Conservation (phyloP, 1,284 basidiomycete species). For the Rhizopogon parksii region DNA sequence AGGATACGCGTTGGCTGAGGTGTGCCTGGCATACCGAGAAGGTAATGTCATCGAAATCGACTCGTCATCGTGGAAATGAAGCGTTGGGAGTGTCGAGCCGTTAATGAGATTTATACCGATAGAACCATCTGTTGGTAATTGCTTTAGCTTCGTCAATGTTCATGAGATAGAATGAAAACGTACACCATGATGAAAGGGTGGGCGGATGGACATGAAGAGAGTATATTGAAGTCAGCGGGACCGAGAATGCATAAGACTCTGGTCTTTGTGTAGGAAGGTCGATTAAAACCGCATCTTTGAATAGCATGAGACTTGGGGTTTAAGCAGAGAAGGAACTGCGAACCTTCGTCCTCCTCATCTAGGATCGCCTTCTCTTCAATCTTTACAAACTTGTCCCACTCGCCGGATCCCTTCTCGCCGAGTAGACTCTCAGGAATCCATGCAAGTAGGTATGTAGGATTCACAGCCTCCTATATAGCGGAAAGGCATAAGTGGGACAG, state of each 20-base stretch:
- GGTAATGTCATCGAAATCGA: constrained; percentile 68
- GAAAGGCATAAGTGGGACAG: constrained; percentile 11
- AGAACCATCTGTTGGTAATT: constrained; percentile 50
- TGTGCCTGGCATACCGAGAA: constrained; percentile 28
- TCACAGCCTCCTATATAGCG: constrained; percentile 54
- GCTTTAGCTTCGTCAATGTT: constrained; percentile 2
- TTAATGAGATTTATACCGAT: constrained; percentile 81
- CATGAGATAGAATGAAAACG: constrained; percentile 30
- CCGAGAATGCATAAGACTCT: constrained; percentile 92
- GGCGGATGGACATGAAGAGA: constrained; percentile 84
- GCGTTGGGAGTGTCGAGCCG: constrained; percentile 82
- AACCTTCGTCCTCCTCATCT: constrained; percentile 70
- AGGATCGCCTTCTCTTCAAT: constrained; percentile 59
- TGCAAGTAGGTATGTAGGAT: constrained; percentile 69
- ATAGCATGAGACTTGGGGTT: constrained; percentile 8
- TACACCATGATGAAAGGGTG: constrained; percentile 82
- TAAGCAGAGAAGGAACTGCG: constrained; percentile 15
- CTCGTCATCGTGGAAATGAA: constrained; percentile 97
- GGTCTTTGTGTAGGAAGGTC: constrained; percentile 70
- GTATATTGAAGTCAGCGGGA: constrained; percentile 85
- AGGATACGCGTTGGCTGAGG: constrained; percentile 51
- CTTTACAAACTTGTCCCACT: constrained; percentile 82
- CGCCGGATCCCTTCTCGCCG: constrained; percentile 66
- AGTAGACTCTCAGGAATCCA: constrained; percentile 82
- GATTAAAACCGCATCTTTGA: constrained; percentile 67